Evolutionary conservation across 2,329 filamentous ascomycete genomes (phyloP).

Genomic region (Diaporthe amygdali): DNA sequence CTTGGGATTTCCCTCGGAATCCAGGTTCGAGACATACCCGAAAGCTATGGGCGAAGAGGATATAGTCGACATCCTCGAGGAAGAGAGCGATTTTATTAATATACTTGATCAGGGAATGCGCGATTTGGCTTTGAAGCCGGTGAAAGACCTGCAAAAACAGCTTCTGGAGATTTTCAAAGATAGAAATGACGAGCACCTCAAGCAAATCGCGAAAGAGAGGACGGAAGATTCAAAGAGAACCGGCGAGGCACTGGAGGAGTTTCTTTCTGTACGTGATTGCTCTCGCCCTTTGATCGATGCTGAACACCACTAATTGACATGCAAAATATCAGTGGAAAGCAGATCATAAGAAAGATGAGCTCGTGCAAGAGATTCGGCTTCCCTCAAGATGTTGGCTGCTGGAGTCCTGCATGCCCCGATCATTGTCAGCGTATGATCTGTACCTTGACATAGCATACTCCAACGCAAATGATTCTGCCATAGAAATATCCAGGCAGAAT

Average conservation of each 20-base stretch:
- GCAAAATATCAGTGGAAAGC: not conserved
- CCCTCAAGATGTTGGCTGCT: accelerated
- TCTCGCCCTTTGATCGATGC: not conserved
- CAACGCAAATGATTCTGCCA: not conserved
- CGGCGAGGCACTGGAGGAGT: not conserved
- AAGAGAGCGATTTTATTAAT: not conserved
- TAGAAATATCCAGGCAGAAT: not conserved
- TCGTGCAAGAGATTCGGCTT: not conserved
- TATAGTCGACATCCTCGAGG: not conserved
- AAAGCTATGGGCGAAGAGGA: not conserved
- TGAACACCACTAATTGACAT: not conserved
- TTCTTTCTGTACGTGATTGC: not conserved
- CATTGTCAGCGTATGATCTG: not conserved
- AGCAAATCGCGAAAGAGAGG: not conserved
- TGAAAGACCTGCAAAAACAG: not conserved
- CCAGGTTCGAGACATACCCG: no score
- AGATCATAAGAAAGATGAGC: not conserved
- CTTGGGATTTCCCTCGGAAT: not conserved
- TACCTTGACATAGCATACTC: not conserved
- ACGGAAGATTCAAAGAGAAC: no score
- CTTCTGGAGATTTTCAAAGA: not conserved
- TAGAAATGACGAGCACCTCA: not conserved
- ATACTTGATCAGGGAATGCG: not conserved
- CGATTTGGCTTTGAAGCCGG: not conserved
- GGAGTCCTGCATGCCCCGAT: not conserved